A percentile compares a stretch with the other conserved stretches of the same genome.
These are phyloP conservation scores for Ustilago hordei DNA, from an alignment of 1,284 basidiomycete genomes.

Conservation along the genomic window DNA sequence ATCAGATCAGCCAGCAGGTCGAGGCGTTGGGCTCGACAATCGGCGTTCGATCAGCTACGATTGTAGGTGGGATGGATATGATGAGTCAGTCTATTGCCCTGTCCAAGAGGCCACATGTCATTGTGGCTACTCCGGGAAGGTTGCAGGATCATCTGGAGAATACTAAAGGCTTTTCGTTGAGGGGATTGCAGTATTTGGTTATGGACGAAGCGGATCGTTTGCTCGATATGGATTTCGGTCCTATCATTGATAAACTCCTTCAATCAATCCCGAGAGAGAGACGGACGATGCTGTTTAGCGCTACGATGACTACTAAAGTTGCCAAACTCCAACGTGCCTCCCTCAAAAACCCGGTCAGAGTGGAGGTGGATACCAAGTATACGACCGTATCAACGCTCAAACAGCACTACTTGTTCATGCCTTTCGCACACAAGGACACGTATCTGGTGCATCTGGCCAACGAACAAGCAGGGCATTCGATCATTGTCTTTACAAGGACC, in stretches of 20 bases:
- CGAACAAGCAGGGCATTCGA: constrained; percentile 88
- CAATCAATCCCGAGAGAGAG: constrained; percentile 95
- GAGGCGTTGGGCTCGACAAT: constrained; percentile 83
- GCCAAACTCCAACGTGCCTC: constrained; percentile 97
- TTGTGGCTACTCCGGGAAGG: constrained; percentile 97
- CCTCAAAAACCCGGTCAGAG: constrained; percentile 90
- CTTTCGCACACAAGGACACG: constrained; percentile 90
- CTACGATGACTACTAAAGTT: constrained; percentile 99
- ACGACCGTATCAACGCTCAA: constrained; percentile 94
- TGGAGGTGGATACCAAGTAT: constrained; percentile 94
- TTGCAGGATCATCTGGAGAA: constrained; percentile 96
- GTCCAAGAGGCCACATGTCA: constrained; percentile 82
- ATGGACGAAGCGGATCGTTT: constrained; percentile 97
- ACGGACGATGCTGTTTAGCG: constrained; percentile 95
- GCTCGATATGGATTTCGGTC: constrained; percentile 97
- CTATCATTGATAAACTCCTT: constrained; percentile 95
- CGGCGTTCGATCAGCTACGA: constrained; percentile 85
- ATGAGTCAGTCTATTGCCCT: constrained; percentile 92
- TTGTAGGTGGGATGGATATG: constrained; percentile 96
- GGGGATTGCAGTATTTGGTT: constrained; percentile 89
- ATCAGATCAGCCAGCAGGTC: constrained; percentile 97
- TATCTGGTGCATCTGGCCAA: constrained; percentile 91
- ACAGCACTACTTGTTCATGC: constrained; percentile 96
- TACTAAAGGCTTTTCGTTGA: constrained; percentile 95
- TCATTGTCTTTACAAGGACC: constrained; percentile 96